These are phyloP conservation scores for Claviceps paspali DNA, from an alignment of 2,329 filamentous ascomycete species.

Conservation along the genomic window DNA sequence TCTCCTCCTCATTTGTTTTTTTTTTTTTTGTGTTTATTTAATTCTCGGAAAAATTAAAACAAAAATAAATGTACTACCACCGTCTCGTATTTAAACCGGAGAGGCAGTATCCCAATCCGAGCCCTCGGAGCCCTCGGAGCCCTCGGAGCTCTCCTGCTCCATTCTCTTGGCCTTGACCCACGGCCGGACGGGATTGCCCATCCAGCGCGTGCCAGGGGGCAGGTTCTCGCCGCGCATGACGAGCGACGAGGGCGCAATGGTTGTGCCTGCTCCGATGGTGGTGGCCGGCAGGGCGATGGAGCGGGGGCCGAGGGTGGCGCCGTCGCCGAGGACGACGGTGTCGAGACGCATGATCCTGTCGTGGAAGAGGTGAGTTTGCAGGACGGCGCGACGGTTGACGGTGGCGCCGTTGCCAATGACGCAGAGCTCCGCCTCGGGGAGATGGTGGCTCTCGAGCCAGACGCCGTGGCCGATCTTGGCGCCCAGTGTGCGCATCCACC, in stretches of 20 bases:
- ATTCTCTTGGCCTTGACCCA: conserved; percentile 6
- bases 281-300: conserved; percentile 10
- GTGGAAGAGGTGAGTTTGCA: conserved; percentile 12
- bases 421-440: conserved; percentile 10
- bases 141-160: no score
- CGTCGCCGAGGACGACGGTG: conserved; percentile 7
- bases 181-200: conserved; percentile 9
- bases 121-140: conserved; percentile 1
- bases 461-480: conserved; percentile 10
- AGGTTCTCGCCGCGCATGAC: conserved; percentile 11
- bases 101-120: conserved; percentile 6
- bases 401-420: conserved; percentile 8
- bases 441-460: conserved; percentile 11
- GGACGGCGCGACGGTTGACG: conserved; percentile 9
- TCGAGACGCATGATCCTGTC: conserved; percentile 11
- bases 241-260: conserved; percentile 8
- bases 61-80: no score
- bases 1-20: no score
- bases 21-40: no score
- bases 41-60: no score
- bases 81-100: no score
- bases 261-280: conserved; percentile 9
- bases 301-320: conserved; percentile 9
- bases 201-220: conserved; percentile 9
- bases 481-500: conserved; percentile 9